Evolutionary conservation across 805 yeast genomes (phyloP).

Genomic region (Starmera dryadoides): DNA sequence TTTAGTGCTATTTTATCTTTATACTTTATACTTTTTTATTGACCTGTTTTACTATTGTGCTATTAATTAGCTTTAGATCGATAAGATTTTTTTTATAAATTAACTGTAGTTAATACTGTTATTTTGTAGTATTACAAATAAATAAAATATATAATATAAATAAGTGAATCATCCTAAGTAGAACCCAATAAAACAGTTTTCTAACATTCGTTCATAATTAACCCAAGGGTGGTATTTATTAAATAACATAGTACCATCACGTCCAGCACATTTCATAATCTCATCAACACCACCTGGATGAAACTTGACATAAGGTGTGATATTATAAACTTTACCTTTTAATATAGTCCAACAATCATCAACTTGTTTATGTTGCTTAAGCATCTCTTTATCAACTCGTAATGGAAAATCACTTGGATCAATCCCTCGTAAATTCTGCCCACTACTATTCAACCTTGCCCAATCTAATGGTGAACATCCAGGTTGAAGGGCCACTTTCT

Average conservation of each 20-base stretch:
- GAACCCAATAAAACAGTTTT: conserved; percentile 67
- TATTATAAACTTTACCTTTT: conserved; percentile 74
- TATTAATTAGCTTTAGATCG: too few relatives aligned
- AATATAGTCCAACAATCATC: conserved; percentile 84
- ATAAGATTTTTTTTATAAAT: too few relatives aligned
- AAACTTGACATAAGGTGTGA: conserved; percentile 75
- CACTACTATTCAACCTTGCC: conserved; percentile 53
- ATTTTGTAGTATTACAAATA: too few relatives aligned
- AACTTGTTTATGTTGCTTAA: conserved; percentile 47
- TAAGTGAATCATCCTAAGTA: conserved; percentile 10
- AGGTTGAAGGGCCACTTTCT: conserved; percentile 60
- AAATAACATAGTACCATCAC: conserved; percentile 73
- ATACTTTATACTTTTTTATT: too few relatives aligned
- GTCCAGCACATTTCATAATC: conserved; percentile 72
- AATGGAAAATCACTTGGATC: conserved; percentile 48
- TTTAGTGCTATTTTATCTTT: too few relatives aligned
- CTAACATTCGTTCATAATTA: conserved; percentile 74
- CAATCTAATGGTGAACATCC: conserved; percentile 87
- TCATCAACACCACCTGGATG: conserved; percentile 93
- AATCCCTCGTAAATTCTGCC: conserved; percentile 46
- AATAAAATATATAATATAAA: too few relatives aligned
- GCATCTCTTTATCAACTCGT: conserved; percentile 47
- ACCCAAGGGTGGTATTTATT: conserved; percentile 77
- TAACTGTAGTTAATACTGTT: too few relatives aligned
- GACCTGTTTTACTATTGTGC: too few relatives aligned